phyloP scores from a whole-genome alignment of 768 basidiomycete genomes.

The Fomitopsis serialis region DNA sequence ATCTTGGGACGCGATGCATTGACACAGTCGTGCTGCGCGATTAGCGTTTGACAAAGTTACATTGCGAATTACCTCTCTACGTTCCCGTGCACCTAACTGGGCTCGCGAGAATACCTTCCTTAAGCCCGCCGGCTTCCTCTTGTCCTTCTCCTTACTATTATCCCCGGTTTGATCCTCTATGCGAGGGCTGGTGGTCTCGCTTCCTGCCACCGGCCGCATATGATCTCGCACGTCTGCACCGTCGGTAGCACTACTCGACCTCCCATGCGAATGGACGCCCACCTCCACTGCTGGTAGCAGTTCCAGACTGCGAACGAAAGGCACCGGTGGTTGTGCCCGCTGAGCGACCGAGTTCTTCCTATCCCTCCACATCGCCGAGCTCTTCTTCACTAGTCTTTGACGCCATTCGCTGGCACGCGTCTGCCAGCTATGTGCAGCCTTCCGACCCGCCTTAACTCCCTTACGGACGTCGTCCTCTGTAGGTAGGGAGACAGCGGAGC shows the following conservation, averaged over 20 bases:
- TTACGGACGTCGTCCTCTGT: constrained; percentile 12
- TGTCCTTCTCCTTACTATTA: neutral
- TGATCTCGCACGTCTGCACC: neutral
- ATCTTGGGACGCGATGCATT: too few relatives aligned
- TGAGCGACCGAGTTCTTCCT: neutral
- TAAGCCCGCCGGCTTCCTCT: neutral
- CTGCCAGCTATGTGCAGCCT: neutral
- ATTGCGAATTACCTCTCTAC: too few relatives aligned
- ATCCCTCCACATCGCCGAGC: neutral
- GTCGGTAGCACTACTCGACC: neutral
- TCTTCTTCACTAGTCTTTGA: neutral
- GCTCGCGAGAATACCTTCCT: constrained; percentile 1
- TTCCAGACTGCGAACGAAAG: neutral
- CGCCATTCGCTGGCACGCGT: neutral
- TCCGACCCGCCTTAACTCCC: neutral
- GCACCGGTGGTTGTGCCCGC: neutral
- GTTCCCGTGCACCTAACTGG: neutral
- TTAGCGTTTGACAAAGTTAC: too few relatives aligned
- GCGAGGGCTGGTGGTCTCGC: neutral
- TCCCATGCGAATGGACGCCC: neutral
- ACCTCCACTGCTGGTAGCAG: neutral
- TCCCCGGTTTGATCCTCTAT: neutral
- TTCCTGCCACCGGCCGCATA: neutral
- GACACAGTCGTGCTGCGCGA: too few relatives aligned
- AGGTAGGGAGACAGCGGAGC: constrained; percentile 17